A percentile compares a stretch with the other conserved stretches of the same genome.
These are phyloP conservation scores for Mortierella alpina DNA, from an alignment of 192 early-diverging fungal species.

Conservation along the genomic window DNA sequence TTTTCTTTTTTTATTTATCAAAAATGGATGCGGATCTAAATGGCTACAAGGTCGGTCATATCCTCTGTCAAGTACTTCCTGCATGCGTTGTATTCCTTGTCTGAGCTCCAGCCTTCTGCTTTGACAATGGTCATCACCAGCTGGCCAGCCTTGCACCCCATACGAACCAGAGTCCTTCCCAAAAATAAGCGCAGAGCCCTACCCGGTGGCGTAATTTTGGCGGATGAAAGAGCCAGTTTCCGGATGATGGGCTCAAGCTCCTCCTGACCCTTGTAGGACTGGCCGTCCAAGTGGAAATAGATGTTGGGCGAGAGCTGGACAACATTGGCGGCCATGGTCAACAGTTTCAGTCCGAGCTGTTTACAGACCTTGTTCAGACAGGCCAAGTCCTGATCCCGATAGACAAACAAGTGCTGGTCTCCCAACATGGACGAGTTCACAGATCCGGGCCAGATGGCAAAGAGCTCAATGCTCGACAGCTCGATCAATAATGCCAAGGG, in stretches of 20 bases:
- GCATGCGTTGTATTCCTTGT: constrained; percentile 50
- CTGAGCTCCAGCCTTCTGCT: constrained; percentile 48
- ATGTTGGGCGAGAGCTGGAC: constrained; percentile 38
- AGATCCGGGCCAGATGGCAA: constrained; percentile 46
- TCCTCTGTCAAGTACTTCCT: constrained; percentile 27
- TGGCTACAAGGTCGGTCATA: constrained; percentile 4
- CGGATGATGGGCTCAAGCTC: constrained; percentile 45
- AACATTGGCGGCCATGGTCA: constrained; percentile 45
- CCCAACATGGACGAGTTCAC: constrained; percentile 51
- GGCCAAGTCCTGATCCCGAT: constrained; percentile 32
- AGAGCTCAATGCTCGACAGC: constrained; percentile 37
- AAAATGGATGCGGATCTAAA: constrained; percentile 2
- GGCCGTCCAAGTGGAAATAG: constrained; percentile 41
- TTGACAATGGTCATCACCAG: constrained; percentile 52
- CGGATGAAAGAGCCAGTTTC: constrained; percentile 32
- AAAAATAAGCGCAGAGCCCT: constrained; percentile 36
- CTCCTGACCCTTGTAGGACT: constrained; percentile 46
- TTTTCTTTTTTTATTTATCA: constrained; percentile 2
- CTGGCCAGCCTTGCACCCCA: constrained; percentile 37
- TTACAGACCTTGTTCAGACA: constrained; percentile 47
- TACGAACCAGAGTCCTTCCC: constrained; percentile 23
- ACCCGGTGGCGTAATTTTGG: constrained; percentile 36
- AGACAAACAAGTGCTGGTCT: constrained; percentile 49
- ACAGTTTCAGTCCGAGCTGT: constrained; percentile 21
- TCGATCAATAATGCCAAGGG: constrained; percentile 33